These are phyloP conservation scores for Mycena latifolia DNA, from an alignment of 768 basidiomycete genomes.

Conservation along the genomic window DNA sequence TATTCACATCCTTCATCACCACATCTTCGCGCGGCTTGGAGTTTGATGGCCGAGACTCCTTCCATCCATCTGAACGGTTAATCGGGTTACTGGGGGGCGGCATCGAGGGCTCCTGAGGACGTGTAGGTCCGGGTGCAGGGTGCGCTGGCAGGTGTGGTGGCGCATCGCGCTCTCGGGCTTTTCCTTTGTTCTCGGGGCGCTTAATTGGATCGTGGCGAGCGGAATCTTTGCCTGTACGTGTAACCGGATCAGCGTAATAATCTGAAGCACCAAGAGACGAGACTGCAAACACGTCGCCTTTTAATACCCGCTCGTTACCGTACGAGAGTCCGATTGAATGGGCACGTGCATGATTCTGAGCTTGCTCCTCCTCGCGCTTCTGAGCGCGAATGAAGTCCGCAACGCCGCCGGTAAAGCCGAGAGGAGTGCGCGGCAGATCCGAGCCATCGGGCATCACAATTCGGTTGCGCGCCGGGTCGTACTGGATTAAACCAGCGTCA, in stretches of 20 bases:
- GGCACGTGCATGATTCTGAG: background rate
- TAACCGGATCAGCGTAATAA: slow-evolving; percentile 11
- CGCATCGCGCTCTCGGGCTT: background rate
- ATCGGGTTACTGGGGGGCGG: slow-evolving; percentile 19
- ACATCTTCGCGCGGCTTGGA: slow-evolving; percentile 7
- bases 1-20: slow-evolving; percentile 8
- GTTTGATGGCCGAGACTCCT: slow-evolving; percentile 1
- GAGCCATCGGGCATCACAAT: background rate
- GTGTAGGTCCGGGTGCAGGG: background rate
- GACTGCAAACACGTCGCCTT: slow-evolving; percentile 14
- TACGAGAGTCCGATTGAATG: background rate
- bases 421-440: background rate
- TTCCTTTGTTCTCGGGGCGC: slow-evolving; percentile 5
- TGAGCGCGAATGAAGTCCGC: slow-evolving; percentile 9
- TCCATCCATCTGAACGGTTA: slow-evolving; percentile 24
- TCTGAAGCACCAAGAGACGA: slow-evolving; percentile 2
- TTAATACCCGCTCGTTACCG: background rate
- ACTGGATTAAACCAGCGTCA: background rate
- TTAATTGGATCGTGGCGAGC: background rate
- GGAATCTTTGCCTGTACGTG: slow-evolving; percentile 11
- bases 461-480: background rate
- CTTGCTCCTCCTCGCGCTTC: background rate
- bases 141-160: background rate
- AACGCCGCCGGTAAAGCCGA: slow-evolving; percentile 4
- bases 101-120: background rate